Conservation (phyloP, 2,329 filamentous ascomycete genomes). For the Aphanoascus verrucosus region DNA sequence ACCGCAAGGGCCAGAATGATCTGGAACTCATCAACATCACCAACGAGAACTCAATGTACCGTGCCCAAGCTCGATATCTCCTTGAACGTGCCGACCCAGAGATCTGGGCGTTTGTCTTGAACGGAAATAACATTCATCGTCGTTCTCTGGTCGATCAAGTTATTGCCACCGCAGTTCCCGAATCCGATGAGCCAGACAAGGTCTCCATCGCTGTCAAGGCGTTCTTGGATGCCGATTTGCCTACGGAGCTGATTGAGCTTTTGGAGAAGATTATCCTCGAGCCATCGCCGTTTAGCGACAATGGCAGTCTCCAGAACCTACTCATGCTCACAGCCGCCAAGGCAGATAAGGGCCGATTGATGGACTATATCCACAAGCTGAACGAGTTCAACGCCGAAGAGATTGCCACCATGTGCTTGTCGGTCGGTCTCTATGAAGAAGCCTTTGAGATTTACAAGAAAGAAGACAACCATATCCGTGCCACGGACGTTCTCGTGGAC, state of each 20-base stretch:
- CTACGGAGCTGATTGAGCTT: conserved; percentile 88
- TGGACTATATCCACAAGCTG: conserved; percentile 91
- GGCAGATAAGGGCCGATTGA: conserved; percentile 86
- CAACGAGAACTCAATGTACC: conserved; percentile 99
- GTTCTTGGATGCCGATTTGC: conserved; percentile 83
- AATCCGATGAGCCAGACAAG: conserved; percentile 85
- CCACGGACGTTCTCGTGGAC: conserved; percentile 85
- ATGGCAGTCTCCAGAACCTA: conserved; percentile 89
- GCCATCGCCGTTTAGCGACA: conserved; percentile 97
- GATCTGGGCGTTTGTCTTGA: conserved; percentile 90
- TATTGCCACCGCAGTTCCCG: conserved; percentile 85
- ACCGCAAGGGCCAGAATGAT: conserved; percentile 94
- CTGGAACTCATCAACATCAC: conserved; percentile 94
- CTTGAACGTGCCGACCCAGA: conserved; percentile 81
- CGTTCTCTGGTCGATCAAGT: conserved; percentile 93
- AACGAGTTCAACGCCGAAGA: conserved; percentile 84
- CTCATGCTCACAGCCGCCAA: conserved; percentile 94
- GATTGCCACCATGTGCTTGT: conserved; percentile 84
- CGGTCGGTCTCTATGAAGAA: conserved; percentile 90
- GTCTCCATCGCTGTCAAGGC: conserved; percentile 89
- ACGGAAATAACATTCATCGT: conserved; percentile 89
- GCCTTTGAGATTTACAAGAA: conserved; percentile 99
- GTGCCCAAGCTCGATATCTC: conserved; percentile 90
- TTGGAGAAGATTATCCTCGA: conserved; percentile 99
- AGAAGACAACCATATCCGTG: conserved; percentile 75